A percentile compares a stretch with the other conserved stretches of the same genome.
These are phyloP conservation scores for Pontederia paniculata DNA, from an alignment of 176 grass and related monocot species.

Conservation along the genomic window DNA sequence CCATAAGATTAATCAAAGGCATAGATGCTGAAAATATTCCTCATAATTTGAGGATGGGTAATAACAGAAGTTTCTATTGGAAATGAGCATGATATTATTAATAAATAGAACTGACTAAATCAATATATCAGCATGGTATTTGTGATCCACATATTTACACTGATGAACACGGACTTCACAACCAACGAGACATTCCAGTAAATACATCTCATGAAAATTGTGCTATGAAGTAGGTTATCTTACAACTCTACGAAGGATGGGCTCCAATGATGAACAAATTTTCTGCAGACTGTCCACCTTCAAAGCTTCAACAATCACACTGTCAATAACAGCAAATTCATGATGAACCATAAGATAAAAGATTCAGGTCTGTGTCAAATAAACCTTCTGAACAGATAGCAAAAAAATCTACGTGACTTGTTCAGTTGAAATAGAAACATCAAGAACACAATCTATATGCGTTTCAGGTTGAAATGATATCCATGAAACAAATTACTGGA, in stretches of 20 bases:
- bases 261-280: constrained; percentile 84
- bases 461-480: too few species aligned
- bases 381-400: too few species aligned
- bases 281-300: constrained; percentile 90
- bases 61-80: neutral
- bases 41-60: neutral
- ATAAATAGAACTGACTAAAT: too few species aligned
- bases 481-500: too few species aligned
- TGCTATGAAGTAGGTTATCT: constrained; percentile 10
- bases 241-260: constrained; percentile 89
- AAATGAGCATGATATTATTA: too few species aligned
- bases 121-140: too few species aligned
- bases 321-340: constrained; percentile 21
- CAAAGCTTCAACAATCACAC: constrained; percentile 87
- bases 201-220: neutral
- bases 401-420: too few species aligned
- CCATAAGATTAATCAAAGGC: neutral
- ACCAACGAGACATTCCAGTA: neutral
- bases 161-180: neutral
- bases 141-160: neutral
- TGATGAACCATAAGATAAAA: neutral
- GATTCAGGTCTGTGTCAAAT: too few species aligned
- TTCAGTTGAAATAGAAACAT: too few species aligned
- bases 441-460: too few species aligned
- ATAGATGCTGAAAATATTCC: neutral